Base-by-base conservation (phyloP, 257 asterid species). In the Anisodus tanguticus region DNA sequence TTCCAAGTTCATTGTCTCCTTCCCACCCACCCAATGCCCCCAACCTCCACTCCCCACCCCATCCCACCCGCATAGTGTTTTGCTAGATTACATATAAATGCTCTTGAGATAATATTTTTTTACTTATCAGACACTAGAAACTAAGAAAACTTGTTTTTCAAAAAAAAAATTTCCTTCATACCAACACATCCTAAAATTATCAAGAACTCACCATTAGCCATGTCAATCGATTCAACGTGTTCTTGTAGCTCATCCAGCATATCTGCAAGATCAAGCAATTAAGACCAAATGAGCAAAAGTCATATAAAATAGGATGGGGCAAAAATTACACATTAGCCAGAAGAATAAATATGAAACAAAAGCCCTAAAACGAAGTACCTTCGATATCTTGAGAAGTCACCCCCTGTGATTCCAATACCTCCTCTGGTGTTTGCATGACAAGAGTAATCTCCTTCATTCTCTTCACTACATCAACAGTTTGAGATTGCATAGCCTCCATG, bases 401-500 rank as follows among this genome's bases (percentile, higher is more conserved):
- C 4, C 98, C 99, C 15, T 94, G 99, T 71, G 98, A 89, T 87
- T 91, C 97, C 86, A 93, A 89, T 9, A 92, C 98, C 80, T 90
- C 88, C 80, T 94, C 93, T 1, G 99, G 97, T 17, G 98, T 91
- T 83, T 91, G 93, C 99, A 96, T 91, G 78, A 96, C 98, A 77
- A 91, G 88, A 12, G 97, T 92, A 58, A 96, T 96, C 94, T 91
- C 98, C 82, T 94, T 94, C 98, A 94, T 93, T 74, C 99, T 87
- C 85, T 89, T 91, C 16, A 92, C 22, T 6, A 94, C 95, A 83
- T 96, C 99, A 26, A 96, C 89, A 5, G 98, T 93, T 84, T 94
- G 98, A 12, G 94, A 88, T 90, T 96, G 98, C 97, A 94, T 92
- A 79, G 99, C 99, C 84, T 96, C 99, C 98, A 90, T 91, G 83